Conservation (phyloP, 129 eudicot species). For the Flaveria robusta region DNA sequence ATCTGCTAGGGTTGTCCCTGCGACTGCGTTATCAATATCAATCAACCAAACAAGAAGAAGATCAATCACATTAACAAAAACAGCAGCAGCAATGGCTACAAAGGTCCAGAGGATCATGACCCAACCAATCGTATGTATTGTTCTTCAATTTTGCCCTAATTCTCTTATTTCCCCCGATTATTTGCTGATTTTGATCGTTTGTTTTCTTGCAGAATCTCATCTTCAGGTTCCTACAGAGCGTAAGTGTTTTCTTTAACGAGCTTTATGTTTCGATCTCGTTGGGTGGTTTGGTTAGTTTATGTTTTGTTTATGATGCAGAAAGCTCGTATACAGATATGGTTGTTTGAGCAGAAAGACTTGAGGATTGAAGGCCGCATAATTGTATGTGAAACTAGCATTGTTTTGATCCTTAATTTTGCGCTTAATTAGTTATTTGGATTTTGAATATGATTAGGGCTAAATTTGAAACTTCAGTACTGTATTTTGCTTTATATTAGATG, state of each 20-base stretch:
- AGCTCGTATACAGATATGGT: slow-evolving; percentile 87
- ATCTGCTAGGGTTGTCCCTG: slow-evolving; percentile 1
- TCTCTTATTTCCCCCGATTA: not conserved
- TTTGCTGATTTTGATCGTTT: slow-evolving; percentile 8
- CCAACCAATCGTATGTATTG: slow-evolving; percentile 64
- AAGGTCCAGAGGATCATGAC: slow-evolving; percentile 94
- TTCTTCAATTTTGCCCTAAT: not conserved
- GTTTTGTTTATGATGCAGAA: slow-evolving; percentile 39
- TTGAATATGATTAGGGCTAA: not conserved
- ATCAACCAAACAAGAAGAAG: slow-evolving; percentile 16
- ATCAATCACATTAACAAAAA: not conserved
- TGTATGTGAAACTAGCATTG: slow-evolving; percentile 31
- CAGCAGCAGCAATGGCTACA: slow-evolving; percentile 69
- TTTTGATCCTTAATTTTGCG: not conserved
- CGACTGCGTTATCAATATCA: slow-evolving; percentile 22
- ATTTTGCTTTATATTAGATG: not conserved
- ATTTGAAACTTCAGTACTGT: not conserved
- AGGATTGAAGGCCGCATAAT: slow-evolving; percentile 86
- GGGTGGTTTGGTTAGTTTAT: not conserved
- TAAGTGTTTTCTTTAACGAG: slow-evolving; percentile 26
- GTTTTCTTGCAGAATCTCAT: slow-evolving; percentile 57
- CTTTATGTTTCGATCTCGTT: not conserved
- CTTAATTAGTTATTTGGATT: not conserved
- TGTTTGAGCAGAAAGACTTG: slow-evolving; percentile 80
- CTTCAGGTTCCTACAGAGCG: slow-evolving; percentile 77